A percentile compares a stretch with the other conserved stretches of the same genome.
These are phyloP conservation scores for Globisporangium spiculum DNA, from an alignment of 352 stramenopile genomes.

Conservation along the genomic window DNA sequence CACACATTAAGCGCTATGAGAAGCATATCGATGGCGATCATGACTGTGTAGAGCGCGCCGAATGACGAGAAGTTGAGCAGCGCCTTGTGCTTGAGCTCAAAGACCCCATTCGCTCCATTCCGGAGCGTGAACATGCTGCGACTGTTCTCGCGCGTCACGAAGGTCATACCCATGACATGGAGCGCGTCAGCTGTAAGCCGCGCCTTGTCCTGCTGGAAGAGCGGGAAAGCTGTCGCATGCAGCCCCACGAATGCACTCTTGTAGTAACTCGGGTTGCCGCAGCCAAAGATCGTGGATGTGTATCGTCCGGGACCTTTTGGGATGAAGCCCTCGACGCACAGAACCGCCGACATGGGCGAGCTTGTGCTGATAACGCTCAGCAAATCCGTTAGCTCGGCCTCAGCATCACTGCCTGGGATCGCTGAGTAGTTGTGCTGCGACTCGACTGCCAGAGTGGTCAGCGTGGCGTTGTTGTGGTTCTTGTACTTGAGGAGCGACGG, in stretches of 20 bases:
- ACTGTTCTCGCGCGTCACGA: slow-evolving; percentile 33
- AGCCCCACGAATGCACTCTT: slow-evolving; percentile 30
- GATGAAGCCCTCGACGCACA: slow-evolving; percentile 53
- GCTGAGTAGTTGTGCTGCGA: slow-evolving; percentile 13
- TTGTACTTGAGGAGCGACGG: slow-evolving; percentile 9
- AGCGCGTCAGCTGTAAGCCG: slow-evolving; percentile 26
- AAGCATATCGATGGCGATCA: slow-evolving; percentile 39
- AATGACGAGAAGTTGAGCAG: slow-evolving; percentile 42
- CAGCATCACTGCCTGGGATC: slow-evolving; percentile 29
- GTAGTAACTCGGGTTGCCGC: slow-evolving; percentile 32
- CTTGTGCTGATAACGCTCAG: slow-evolving; percentile 61
- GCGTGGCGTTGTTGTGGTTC: background rate
- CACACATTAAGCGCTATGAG: slow-evolving; percentile 32
- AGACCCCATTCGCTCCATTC: slow-evolving; percentile 1
- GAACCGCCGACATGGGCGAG: slow-evolving; percentile 30
- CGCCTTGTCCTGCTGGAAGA: slow-evolving; percentile 27
- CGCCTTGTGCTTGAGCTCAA: slow-evolving; percentile 28
- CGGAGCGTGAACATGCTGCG: slow-evolving; percentile 20
- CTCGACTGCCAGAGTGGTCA: background rate
- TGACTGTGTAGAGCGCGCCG: slow-evolving; percentile 40
- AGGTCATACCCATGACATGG: slow-evolving; percentile 30
- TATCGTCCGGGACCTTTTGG: slow-evolving; percentile 23
- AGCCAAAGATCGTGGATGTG: slow-evolving; percentile 32
- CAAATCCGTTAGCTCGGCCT: slow-evolving; percentile 38
- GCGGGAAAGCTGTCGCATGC: slow-evolving; percentile 11